Evolutionary conservation across 371 early-diverging fungal species (phyloP), one percentile per base, ranked within the genome.

Genomic region (Rhizomucor pusillus): DNA sequence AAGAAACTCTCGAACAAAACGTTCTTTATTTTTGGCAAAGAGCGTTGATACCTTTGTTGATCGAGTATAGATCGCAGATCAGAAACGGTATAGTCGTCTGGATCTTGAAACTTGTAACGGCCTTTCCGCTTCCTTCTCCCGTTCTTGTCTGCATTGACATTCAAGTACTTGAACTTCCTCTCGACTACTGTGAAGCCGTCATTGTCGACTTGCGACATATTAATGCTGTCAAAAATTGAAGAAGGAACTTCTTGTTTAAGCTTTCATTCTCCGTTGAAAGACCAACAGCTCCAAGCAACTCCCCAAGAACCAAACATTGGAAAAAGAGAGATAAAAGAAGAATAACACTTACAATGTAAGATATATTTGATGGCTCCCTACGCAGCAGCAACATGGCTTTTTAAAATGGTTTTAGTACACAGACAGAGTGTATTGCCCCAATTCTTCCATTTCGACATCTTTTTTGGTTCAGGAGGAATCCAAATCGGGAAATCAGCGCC

Each of bases 41-140:
- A n/a, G n/a, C n/a, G n/a, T 24, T 16, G 22, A 51, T 71, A 67
- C 67, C 62, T 65, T 46, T 65, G 54, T 18, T 70, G 59, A 29
- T 59, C 45, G 19, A 73, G 56, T 12, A 60, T 51, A 1, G 23
- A 11, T 20, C 52, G 50, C 19, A 73, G 29, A 59, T 73, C 73
- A 4, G 56, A 46, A 9, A 69, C 22, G 14, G 51, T 70, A 56
- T 65, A 73, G 18, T 73, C 70, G 22, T 63, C 63, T 19, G 60
- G 46, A 57, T 69, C 73, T 25, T 51, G 20, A 33, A 46, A 60
- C 12, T 25, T 18, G 18, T 50, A 35, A 33, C 51, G 45, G 23
- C 41, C 18, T 50, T 55, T 56, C 18, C 33, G n/a, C 35, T 54
- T n/a, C 35, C n/a, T 19, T 34, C 14, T 45, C 11, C 41, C 29